These are phyloP conservation scores for Schwanniomyces sp. DNA, from an alignment of 805 yeast genomes.

Conservation along the genomic window DNA sequence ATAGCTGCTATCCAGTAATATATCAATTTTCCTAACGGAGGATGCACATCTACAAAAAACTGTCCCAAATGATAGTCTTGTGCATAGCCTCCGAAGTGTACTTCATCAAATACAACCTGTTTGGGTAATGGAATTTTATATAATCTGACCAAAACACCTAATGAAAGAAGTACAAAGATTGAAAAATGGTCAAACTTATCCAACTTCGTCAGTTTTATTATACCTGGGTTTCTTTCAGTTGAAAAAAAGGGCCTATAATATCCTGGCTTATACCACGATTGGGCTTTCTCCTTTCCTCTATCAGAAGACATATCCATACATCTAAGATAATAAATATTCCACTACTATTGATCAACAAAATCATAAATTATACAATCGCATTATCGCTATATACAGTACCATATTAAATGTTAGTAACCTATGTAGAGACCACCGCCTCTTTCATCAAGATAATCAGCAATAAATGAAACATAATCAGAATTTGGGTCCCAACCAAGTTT, in stretches of 20 bases:
- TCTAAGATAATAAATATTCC: neutral
- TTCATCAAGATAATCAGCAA: constrained; percentile 70
- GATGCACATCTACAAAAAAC: constrained; percentile 70
- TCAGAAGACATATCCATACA: neutral
- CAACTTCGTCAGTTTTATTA: constrained; percentile 11
- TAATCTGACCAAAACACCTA: constrained; percentile 27
- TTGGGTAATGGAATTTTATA: constrained; percentile 34
- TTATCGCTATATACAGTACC: neutral
- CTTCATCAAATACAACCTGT: constrained; percentile 50
- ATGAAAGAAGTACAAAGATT: constrained; percentile 18
- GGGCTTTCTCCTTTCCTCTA: neutral
- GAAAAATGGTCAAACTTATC: constrained; percentile 18
- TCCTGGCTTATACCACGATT: constrained; percentile 28
- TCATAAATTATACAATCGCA: too few species aligned
- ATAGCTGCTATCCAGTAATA: constrained; percentile 53
- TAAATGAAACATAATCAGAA: constrained; percentile 39
- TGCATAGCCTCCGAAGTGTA: constrained; percentile 40
- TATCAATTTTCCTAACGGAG: constrained; percentile 65
- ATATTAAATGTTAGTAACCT: constrained; percentile 26
- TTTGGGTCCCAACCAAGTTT: constrained; percentile 83
- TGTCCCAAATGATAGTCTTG: constrained; percentile 52
- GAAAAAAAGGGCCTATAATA: constrained; percentile 26
- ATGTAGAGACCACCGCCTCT: constrained; percentile 75
- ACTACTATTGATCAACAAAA: neutral
- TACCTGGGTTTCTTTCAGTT: constrained; percentile 16